phyloP scores from a whole-genome alignment of 495 filamentous ascomycete genomes.

The Tuber umbilicatum region DNA sequence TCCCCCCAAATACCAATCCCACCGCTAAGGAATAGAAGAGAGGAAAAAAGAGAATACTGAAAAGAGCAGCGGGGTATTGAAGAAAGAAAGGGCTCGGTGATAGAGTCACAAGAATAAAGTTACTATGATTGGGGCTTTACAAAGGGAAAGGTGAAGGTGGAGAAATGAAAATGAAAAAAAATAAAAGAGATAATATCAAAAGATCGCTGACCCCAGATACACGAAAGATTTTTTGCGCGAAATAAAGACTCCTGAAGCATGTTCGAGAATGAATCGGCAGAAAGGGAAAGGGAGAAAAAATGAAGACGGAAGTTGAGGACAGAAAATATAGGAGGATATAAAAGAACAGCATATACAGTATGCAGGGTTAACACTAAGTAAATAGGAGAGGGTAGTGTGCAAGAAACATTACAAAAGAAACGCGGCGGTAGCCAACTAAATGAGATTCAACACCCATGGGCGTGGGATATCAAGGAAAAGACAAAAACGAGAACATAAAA shows the following conservation, averaged over 20 bases:
- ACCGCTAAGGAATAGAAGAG: background rate
- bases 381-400: background rate
- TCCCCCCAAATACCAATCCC: constrained; percentile 6
- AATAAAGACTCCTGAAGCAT: constrained; percentile 10
- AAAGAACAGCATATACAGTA: constrained; percentile 18
- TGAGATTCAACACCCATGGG: constrained; percentile 14
- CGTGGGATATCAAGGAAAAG: constrained; percentile 27
- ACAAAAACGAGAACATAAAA: constrained; percentile 27
- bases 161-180: constrained; percentile 22
- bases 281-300: constrained; percentile 20
- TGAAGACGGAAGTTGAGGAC: constrained; percentile 19
- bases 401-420: constrained; percentile 20
- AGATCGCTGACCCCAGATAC: constrained; percentile 8
- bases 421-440: constrained; percentile 33
- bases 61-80: constrained; percentile 9
- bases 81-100: constrained; percentile 15
- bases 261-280: constrained; percentile 12
- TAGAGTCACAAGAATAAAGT: constrained; percentile 16
- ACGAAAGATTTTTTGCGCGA: background rate
- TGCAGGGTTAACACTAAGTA: background rate
- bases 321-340: constrained; percentile 32
- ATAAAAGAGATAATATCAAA: constrained; percentile 5
- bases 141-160: constrained; percentile 12
- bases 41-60: constrained; percentile 1
- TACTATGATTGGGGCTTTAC: constrained; percentile 22